These are phyloP conservation scores for Spizellomyces punctatus DNA, from an alignment of 192 early-diverging fungal genomes.

Conservation along the genomic window DNA sequence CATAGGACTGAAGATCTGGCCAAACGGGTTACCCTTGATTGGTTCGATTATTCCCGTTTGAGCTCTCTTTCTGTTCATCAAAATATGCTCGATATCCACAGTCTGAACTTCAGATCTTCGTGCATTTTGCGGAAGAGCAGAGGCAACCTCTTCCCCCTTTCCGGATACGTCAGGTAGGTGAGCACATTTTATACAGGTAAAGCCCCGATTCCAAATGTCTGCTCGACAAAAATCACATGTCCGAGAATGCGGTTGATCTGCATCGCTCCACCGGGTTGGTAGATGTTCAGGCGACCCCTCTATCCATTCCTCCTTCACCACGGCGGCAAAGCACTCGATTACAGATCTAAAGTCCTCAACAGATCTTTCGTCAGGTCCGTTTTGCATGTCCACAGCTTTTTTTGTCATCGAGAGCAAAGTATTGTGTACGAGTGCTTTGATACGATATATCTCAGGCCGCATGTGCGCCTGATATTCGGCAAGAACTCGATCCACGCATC, in stretches of 20 bases:
- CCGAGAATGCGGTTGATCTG: constrained; percentile 13
- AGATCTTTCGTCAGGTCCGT: background rate
- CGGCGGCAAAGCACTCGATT: constrained; percentile 18
- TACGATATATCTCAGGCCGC: constrained; percentile 19
- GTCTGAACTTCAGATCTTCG: too few species aligned
- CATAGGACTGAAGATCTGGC: too few species aligned
- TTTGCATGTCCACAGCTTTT: background rate
- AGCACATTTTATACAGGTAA: constrained; percentile 24
- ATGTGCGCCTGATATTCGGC: constrained; percentile 8
- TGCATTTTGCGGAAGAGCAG: too few species aligned
- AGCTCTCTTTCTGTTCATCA: too few species aligned
- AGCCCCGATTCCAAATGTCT: constrained; percentile 39
- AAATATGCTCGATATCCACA: too few species aligned
- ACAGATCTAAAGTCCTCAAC: constrained; percentile 18
- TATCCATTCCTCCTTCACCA: constrained; percentile 32
- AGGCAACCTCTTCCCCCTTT: too few species aligned
- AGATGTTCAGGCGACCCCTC: constrained; percentile 8
- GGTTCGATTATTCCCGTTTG: too few species aligned
- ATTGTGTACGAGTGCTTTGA: constrained; percentile 23
- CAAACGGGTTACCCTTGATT: too few species aligned
- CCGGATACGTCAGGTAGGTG: background rate
- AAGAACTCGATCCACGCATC: constrained; percentile 5
- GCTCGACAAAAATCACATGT: constrained; percentile 34
- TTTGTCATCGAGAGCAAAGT: constrained; percentile 2
- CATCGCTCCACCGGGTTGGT: constrained; percentile 20